A percentile compares a stretch with the other conserved stretches of the same genome.
phyloP scores from a whole-genome alignment of 208 protist genomes.

The Leishmania turanica region DNA sequence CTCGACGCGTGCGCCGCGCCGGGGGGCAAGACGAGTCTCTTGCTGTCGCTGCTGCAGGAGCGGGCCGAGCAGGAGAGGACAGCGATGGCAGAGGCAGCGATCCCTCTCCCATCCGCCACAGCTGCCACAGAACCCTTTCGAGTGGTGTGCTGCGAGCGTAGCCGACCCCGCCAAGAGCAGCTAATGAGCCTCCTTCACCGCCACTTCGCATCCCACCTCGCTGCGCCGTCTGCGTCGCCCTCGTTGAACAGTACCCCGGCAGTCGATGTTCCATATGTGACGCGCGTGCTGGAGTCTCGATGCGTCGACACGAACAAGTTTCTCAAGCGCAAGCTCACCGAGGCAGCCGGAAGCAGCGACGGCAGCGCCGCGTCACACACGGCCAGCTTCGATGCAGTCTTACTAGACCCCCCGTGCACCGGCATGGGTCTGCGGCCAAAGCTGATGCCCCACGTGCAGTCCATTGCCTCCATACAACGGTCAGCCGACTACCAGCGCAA shows the following conservation, averaged over 20 bases:
- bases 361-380: neutral
- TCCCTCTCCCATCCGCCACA: neutral
- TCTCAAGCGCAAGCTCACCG: constrained; percentile 12
- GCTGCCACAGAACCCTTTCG: constrained; percentile 4
- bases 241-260: neutral
- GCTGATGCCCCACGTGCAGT: constrained; percentile 51
- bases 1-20: constrained; percentile 94
- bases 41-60: constrained; percentile 56
- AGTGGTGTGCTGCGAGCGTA: constrained; percentile 61
- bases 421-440: constrained; percentile 77
- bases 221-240: neutral
- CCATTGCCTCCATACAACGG: constrained; percentile 29
- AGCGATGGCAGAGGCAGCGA: constrained; percentile 20
- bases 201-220: constrained; percentile 35
- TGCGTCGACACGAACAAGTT: constrained; percentile 38
- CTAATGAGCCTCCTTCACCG: constrained; percentile 38
- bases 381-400: constrained; percentile 54
- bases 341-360: neutral
- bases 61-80: constrained; percentile 17
- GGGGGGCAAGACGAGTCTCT: constrained; percentile 92
- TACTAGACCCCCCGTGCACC: constrained; percentile 89
- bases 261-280: neutral
- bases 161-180: constrained; percentile 36
- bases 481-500: constrained; percentile 78
- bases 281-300: constrained; percentile 19